These are phyloP conservation scores for Domatiomyces catenatus DNA, from an alignment of 2,329 filamentous ascomycete genomes.

Conservation along the genomic window DNA sequence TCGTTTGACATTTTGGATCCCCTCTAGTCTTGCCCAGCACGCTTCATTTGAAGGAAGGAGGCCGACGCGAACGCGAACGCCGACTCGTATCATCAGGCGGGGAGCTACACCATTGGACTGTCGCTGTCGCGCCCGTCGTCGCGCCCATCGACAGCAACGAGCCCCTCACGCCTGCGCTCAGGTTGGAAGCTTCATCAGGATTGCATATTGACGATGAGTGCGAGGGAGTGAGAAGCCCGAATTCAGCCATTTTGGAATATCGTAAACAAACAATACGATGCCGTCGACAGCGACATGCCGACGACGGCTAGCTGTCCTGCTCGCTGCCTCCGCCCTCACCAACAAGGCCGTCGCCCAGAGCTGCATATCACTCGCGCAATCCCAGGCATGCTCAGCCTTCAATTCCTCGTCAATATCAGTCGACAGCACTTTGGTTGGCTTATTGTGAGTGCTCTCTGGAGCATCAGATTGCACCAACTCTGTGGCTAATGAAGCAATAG, in stretches of 20 bases:
- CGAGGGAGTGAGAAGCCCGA: slow-evolving; percentile 5
- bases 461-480: slow-evolving; percentile 10
- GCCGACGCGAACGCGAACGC: not conserved
- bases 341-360: slow-evolving; percentile 7
- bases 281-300: not conserved
- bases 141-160: not conserved
- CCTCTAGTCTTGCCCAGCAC: slow-evolving; percentile 4
- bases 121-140: not conserved
- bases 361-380: slow-evolving; percentile 55
- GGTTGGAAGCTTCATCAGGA: slow-evolving; percentile 77
- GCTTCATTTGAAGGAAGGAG: slow-evolving; percentile 1
- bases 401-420: slow-evolving; percentile 56
- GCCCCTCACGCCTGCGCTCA: slow-evolving; percentile 27
- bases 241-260: slow-evolving; percentile 13
- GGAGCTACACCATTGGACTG: not conserved
- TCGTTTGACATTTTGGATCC: slow-evolving; percentile 12
- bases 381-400: slow-evolving; percentile 58
- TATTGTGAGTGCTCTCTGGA: slow-evolving; percentile 44
- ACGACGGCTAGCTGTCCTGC: slow-evolving; percentile 36
- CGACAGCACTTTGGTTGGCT: slow-evolving; percentile 38
- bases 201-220: slow-evolving; percentile 35
- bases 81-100: not conserved
- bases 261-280: slow-evolving; percentile 52
- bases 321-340: slow-evolving; percentile 4
- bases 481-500: slow-evolving; percentile 33